Conservation (phyloP, 371 early-diverging fungal species). For the Syncephalastrum contaminatum region DNA sequence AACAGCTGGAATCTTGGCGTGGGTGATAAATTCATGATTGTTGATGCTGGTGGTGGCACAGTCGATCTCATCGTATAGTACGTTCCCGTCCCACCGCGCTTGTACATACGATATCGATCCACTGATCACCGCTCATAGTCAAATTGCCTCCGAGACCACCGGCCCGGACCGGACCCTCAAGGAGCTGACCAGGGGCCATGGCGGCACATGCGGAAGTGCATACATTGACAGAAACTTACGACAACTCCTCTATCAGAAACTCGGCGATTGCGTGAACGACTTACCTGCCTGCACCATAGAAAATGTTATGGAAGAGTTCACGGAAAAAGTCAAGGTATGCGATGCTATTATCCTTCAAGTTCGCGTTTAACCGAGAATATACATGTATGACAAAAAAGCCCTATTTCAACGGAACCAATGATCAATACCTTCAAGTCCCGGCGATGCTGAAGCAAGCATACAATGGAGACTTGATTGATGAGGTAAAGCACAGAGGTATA, state of each 20-base stretch:
- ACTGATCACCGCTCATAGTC: neutral
- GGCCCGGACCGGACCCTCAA: conserved; percentile 33
- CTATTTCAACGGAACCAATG: conserved; percentile 53
- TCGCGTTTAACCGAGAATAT: too few species aligned
- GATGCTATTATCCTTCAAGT: neutral
- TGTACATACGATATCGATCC: too few species aligned
- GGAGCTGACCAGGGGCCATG: conserved; percentile 48
- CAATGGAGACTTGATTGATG: conserved; percentile 14
- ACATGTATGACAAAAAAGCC: conserved; percentile 25
- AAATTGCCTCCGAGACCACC: conserved; percentile 20
- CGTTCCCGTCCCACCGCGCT: conserved; percentile 1
- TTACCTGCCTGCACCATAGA: conserved; percentile 33
- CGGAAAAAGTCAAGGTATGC: conserved; percentile 45
- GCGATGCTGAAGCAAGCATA: conserved; percentile 16
- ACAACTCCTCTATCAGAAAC: conserved; percentile 29
- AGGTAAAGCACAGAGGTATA: conserved; percentile 4
- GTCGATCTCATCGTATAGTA: conserved; percentile 54
- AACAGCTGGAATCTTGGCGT: conserved; percentile 31
- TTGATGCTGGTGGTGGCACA: conserved; percentile 69
- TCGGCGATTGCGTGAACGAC: conserved; percentile 7
- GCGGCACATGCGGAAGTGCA: conserved; percentile 54
- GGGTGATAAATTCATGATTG: conserved; percentile 55
- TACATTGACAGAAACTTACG: conserved; percentile 53
- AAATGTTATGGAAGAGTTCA: conserved; percentile 39
- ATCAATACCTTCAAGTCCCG: conserved; percentile 35